Evolutionary conservation across 2,329 filamentous ascomycete genomes (phyloP).

Genomic region (Colletotrichum theobromicola): DNA sequence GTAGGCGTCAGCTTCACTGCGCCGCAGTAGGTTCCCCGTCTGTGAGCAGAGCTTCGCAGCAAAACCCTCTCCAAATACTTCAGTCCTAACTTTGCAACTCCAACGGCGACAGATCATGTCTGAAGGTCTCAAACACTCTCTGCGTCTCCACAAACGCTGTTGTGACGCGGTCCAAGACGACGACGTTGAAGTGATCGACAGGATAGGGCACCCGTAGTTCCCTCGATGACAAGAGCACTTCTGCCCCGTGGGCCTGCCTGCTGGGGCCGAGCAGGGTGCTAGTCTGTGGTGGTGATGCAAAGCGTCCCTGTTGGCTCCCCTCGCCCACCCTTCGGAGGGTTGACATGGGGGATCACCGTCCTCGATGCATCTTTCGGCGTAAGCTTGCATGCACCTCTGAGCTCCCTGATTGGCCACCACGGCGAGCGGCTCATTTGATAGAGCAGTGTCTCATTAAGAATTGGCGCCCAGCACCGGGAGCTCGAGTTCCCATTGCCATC

Average conservation of each 20-base stretch:
- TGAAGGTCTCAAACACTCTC: neutral
- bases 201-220: neutral
- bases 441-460: conserved; percentile 10
- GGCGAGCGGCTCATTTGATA: neutral
- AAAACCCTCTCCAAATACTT: neutral
- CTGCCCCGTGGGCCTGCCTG: neutral
- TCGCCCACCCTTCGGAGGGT: neutral
- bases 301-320: neutral
- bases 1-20: conserved; percentile 3
- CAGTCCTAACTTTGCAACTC: neutral
- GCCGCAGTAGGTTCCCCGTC: conserved; percentile 1
- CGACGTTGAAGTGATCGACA: neutral
- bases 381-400: neutral
- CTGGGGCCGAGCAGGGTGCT: neutral
- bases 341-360: conserved; percentile 12
- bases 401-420: neutral
- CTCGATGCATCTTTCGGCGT: conserved; percentile 18
- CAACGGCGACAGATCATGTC: conserved; percentile 1
- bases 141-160: neutral
- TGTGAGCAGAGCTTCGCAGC: neutral
- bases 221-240: neutral
- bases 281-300: conserved; percentile 5
- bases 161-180: neutral
- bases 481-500: neutral
- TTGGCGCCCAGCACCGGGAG: neutral